A percentile compares a stretch with the other conserved stretches of the same genome.
phyloP scores from a whole-genome alignment of 805 yeast species.

The Danielozyma ontarioensis region DNA sequence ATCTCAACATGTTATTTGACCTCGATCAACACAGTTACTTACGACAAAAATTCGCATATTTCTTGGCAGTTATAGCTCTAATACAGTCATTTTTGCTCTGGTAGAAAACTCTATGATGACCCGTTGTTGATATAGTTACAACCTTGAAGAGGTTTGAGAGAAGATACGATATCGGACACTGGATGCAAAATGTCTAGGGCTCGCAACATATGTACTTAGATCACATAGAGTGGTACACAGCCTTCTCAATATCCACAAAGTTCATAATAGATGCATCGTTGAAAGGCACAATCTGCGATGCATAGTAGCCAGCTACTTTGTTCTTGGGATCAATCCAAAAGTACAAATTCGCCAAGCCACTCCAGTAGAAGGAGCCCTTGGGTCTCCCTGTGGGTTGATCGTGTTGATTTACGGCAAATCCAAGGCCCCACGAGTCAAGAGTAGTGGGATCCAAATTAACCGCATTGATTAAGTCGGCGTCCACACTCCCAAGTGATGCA shows the following conservation, averaged over 20 bases:
- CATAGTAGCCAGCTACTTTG: constrained; percentile 35
- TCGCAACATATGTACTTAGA: no score
- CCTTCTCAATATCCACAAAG: constrained; percentile 18
- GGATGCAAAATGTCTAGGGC: no score
- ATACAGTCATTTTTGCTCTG: no score
- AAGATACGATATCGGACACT: no score
- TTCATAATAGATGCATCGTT: constrained; percentile 18
- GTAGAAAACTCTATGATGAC: no score
- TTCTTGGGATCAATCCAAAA: constrained; percentile 38
- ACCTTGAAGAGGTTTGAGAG: no score
- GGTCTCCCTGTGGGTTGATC: constrained; percentile 31
- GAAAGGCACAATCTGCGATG: constrained; percentile 31
- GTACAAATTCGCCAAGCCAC: constrained; percentile 34
- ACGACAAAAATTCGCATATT: no score
- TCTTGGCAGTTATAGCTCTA: no score
- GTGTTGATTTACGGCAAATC: constrained; percentile 23
- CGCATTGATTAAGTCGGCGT: background rate
- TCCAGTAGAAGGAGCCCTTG: constrained; percentile 31
- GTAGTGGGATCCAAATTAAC: background rate
- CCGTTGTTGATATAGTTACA: no score
- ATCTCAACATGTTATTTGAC: no score
- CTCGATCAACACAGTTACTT: no score
- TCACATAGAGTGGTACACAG: constrained; percentile 25
- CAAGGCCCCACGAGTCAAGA: constrained; percentile 4
- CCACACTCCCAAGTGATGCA: constrained; percentile 3